Percentiles rank a stretch among this genome's conserved stretches.
Conservation (phyloP, 1,139 yeast genomes). For the Kodamaea fungicola region DNA sequence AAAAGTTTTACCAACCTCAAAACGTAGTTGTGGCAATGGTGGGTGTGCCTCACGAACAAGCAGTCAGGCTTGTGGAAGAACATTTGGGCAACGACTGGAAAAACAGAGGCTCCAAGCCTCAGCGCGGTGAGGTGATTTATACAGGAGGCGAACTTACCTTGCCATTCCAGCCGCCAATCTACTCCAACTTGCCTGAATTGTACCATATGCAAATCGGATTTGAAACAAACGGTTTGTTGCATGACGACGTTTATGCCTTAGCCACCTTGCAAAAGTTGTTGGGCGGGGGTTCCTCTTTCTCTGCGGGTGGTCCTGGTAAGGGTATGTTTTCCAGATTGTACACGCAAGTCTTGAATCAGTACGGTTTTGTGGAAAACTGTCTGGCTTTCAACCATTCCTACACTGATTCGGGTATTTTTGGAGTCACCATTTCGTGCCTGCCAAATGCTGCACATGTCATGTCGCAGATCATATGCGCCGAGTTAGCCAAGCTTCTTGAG, state of each 20-base stretch:
- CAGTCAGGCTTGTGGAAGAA: constrained; percentile 59
- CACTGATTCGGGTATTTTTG: constrained; percentile 87
- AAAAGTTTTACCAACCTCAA: constrained; percentile 71
- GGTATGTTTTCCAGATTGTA: constrained; percentile 97
- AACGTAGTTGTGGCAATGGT: constrained; percentile 84
- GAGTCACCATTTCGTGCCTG: constrained; percentile 78
- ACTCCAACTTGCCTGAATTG: constrained; percentile 73
- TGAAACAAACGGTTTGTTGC: constrained; percentile 80
- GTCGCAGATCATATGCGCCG: constrained; percentile 78
- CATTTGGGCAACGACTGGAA: constrained; percentile 61
- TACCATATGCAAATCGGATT: constrained; percentile 86
- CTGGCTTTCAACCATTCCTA: constrained; percentile 87
- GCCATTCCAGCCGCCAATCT: constrained; percentile 67
- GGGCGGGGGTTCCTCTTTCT: constrained; percentile 98
- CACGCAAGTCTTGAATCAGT: constrained; percentile 86
- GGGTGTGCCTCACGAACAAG: constrained; percentile 73
- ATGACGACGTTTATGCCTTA: constrained; percentile 85
- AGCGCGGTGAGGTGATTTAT: constrained; percentile 52
- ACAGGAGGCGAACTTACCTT: constrained; percentile 74
- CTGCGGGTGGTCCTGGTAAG: constrained; percentile 99
- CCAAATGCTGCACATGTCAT: constrained; percentile 84
- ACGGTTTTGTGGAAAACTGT: constrained; percentile 89
- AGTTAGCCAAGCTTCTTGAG: constrained; percentile 62
- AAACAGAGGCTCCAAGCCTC: constrained; percentile 21
- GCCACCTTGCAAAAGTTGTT: constrained; percentile 87